Evolutionary conservation across 2,329 filamentous ascomycete genomes (phyloP).

Genomic region (Talaromyces sp.): DNA sequence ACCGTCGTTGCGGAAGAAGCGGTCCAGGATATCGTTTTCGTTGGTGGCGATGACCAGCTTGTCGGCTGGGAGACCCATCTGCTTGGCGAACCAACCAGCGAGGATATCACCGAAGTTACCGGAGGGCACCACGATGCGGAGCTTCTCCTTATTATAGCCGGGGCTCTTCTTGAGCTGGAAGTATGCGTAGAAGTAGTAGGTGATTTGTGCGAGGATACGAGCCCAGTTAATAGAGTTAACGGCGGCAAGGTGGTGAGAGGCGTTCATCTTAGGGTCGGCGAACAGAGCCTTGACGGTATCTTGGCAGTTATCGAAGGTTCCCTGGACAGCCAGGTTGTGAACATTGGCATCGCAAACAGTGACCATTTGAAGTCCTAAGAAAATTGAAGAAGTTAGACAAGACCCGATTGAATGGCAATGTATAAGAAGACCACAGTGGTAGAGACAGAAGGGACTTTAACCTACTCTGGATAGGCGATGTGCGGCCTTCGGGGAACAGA

Average conservation of each 20-base stretch:
- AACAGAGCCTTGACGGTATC: slow-evolving; percentile 95
- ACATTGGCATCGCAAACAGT: slow-evolving; percentile 85
- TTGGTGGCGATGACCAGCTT: slow-evolving; percentile 94
- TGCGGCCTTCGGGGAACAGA: slow-evolving; percentile 79
- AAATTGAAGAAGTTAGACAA: neutral
- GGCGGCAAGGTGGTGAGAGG: slow-evolving; percentile 79
- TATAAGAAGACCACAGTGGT: no score
- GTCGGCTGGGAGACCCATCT: slow-evolving; percentile 84
- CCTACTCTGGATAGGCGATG: neutral
- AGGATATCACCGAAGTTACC: slow-evolving; percentile 97
- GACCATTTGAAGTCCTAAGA: slow-evolving; percentile 83
- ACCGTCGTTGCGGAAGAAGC: slow-evolving; percentile 84
- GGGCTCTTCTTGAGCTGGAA: slow-evolving; percentile 71
- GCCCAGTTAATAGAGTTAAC: slow-evolving; percentile 72
- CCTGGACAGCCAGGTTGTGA: slow-evolving; percentile 85
- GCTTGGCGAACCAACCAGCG: slow-evolving; percentile 81
- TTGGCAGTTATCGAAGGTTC: slow-evolving; percentile 96
- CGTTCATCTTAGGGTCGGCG: slow-evolving; percentile 80
- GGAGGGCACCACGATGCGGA: slow-evolving; percentile 87
- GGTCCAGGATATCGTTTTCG: slow-evolving; percentile 89
- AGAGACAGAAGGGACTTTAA: neutral
- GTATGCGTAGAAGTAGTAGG: slow-evolving; percentile 96
- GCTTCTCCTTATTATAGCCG: slow-evolving; percentile 61
- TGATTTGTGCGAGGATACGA: slow-evolving; percentile 92
- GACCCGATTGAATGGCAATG: no score